Conservation (phyloP, 2,329 filamentous ascomycete species). For the Exophiala phaeomuriformis region DNA sequence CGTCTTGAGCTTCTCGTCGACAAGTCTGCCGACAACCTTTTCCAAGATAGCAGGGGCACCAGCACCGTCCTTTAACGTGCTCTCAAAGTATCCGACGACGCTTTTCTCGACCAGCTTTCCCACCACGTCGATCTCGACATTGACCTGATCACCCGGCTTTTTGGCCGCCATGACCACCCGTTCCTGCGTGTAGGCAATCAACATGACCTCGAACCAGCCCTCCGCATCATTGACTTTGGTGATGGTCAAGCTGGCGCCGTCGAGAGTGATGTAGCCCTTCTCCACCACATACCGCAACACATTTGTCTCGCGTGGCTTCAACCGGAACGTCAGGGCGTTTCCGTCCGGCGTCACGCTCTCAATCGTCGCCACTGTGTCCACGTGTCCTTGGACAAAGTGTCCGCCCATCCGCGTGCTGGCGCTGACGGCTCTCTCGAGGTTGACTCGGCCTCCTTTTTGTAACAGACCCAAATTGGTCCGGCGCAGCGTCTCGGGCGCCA, state of each 20-base stretch:
- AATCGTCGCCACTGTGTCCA: slow-evolving; percentile 80
- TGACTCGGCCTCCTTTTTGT: slow-evolving; percentile 60
- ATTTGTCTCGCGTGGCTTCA: slow-evolving; percentile 52
- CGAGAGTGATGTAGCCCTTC: slow-evolving; percentile 91
- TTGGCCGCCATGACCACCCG: slow-evolving; percentile 77
- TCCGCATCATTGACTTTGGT: slow-evolving; percentile 73
- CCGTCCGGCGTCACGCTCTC: slow-evolving; percentile 68
- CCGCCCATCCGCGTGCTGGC: slow-evolving; percentile 93
- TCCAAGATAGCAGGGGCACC: slow-evolving; percentile 54
- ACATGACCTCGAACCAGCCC: slow-evolving; percentile 90
- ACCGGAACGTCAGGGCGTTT: slow-evolving; percentile 80
- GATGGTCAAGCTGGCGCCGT: slow-evolving; percentile 89
- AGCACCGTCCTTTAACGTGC: slow-evolving; percentile 22
- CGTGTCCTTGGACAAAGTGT: slow-evolving; percentile 96
- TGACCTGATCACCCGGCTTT: slow-evolving; percentile 70
- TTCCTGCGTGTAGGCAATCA: slow-evolving; percentile 94
- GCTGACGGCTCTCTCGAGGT: slow-evolving; percentile 88
- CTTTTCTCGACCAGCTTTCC: slow-evolving; percentile 66
- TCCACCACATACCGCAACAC: slow-evolving; percentile 85
- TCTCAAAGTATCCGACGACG: slow-evolving; percentile 66
- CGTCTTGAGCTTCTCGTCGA: slow-evolving; percentile 59
- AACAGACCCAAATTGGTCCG: slow-evolving; percentile 87
- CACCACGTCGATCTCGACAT: slow-evolving; percentile 86
- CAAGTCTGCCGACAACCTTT: slow-evolving; percentile 65
- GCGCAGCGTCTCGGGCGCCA: slow-evolving; percentile 90